phyloP scores from a whole-genome alignment of 306 rosid species.

The Castanea sativa region DNA sequence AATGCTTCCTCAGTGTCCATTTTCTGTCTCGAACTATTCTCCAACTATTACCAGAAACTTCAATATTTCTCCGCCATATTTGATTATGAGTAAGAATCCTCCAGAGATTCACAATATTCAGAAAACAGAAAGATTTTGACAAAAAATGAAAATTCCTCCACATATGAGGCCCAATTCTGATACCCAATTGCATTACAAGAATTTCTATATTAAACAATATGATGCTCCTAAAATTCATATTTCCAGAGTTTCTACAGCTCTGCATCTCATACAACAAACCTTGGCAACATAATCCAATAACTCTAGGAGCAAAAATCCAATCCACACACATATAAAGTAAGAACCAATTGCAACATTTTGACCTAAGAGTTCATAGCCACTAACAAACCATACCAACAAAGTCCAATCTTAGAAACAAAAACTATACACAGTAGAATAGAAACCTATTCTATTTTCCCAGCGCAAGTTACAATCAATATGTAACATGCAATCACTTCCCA shows the following conservation, averaged over 20 bases:
- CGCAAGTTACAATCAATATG: too few species aligned
- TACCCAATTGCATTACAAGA: too few species aligned
- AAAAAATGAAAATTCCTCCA: too few species aligned
- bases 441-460: too few species aligned
- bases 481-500: too few species aligned
- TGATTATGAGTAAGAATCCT: not conserved
- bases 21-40: not conserved
- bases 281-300: not conserved
- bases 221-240: not conserved
- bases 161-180: too few species aligned
- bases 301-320: not conserved
- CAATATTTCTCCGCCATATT: not conserved
- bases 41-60: not conserved
- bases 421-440: too few species aligned
- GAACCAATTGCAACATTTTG: not conserved
- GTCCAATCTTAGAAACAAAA: not conserved
- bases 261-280: not conserved
- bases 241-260: not conserved
- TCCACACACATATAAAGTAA: not conserved
- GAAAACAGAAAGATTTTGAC: not conserved
- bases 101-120: not conserved
- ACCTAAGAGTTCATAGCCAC: not conserved
- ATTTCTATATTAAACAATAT: not conserved
- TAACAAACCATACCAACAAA: not conserved
- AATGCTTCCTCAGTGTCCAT: slow-evolving; percentile 48